phyloP scores from a whole-genome alignment of 2,329 filamentous ascomycete species.

The Drechslerella coelobrocha region DNA sequence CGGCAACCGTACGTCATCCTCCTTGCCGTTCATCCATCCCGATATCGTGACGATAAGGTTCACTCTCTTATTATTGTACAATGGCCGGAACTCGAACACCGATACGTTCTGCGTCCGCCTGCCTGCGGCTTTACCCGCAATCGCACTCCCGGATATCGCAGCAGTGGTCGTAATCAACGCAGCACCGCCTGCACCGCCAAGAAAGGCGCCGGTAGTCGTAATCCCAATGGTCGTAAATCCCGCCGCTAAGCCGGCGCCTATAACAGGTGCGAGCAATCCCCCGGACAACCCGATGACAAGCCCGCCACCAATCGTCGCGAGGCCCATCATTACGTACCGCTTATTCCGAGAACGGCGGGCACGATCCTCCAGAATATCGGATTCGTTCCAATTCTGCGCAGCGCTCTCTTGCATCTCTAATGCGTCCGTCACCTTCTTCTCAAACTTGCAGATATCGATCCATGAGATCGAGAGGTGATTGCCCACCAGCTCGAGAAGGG shows the following conservation, averaged over 20 bases:
- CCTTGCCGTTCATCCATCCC: slow-evolving; percentile 98
- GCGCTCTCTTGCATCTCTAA: slow-evolving; percentile 94
- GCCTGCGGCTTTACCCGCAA: slow-evolving; percentile 84
- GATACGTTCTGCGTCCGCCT: slow-evolving; percentile 88
- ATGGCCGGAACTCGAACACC: slow-evolving; percentile 93
- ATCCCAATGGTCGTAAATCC: slow-evolving; percentile 96
- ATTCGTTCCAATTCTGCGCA: slow-evolving; percentile 95
- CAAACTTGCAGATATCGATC: slow-evolving; percentile 94
- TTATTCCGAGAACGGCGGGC: slow-evolving; percentile 81
- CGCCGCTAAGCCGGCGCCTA: slow-evolving; percentile 84
- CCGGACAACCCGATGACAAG: slow-evolving; percentile 81
- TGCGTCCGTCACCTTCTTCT: slow-evolving; percentile 95
- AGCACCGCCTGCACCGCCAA: slow-evolving; percentile 89
- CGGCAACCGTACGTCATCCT: slow-evolving; percentile 92
- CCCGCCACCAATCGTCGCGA: slow-evolving; percentile 86
- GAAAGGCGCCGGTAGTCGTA: slow-evolving; percentile 82
- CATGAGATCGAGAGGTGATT: slow-evolving; percentile 80
- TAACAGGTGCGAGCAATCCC: slow-evolving; percentile 77
- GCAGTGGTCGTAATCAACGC: slow-evolving; percentile 92
- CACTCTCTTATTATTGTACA: slow-evolving; percentile 97
- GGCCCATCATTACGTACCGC: slow-evolving; percentile 85
- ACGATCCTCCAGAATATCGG: slow-evolving; percentile 86
- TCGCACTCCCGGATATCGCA: slow-evolving; percentile 82
- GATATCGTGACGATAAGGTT: slow-evolving; percentile 95
- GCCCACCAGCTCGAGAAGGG: slow-evolving; percentile 82